Base-by-base conservation (phyloP, 1,284 basidiomycete genomes). In the Cutaneotrichosporon mucoides region DNA sequence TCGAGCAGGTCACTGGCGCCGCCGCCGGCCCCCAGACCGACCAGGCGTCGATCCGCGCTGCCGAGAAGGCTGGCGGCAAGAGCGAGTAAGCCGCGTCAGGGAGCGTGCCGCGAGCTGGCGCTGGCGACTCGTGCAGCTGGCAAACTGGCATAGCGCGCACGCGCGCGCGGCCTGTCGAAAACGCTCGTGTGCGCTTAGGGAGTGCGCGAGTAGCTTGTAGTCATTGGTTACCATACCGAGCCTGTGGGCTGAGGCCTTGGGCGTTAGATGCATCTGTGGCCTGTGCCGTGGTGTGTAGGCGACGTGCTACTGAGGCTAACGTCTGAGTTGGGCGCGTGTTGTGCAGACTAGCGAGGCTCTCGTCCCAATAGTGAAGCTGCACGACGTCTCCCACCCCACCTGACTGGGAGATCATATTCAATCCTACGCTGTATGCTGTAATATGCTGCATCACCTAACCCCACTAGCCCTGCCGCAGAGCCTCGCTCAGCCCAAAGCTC, bases 1-100 rank as follows among this genome's bases (percentile, higher is more conserved):
- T 87, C 86, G 75, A 70, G 84, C 80, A 16, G 34, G 41, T 69
- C 24, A 67, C 70, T 15, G 72, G 68, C 55, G 61, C 64, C 77
- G 76, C 82, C 34, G 72, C 79, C 13, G 85, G 84, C 15, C 87
- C 90, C 37, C 84, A 86, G 76, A 90, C 91, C 11, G 90, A 94
- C 77, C 87, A 86, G 62, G 92, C 91, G 11, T 82, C 88, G 53
- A 88, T 93, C 73, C 85, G 90, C 66, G 88, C 88, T 70, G 92
- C 91, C 41, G 92, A 95, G 80, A 92, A 92, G 82, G 75, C 77
- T 43, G 84, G 47, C 59, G 79, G 81, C 53, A 90, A 91, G 83
- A 35, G 59, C 44, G 64, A 71, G 58, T 71, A 71, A 59, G n/a
- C 53, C 33, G 35, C 34, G 37, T 15, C 9, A 46, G 44, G 9